Evolutionary conservation across 108 stramenopile genomes (phyloP), one percentile per base, ranked within the genome.

Genomic region (Fragilaria radians): DNA sequence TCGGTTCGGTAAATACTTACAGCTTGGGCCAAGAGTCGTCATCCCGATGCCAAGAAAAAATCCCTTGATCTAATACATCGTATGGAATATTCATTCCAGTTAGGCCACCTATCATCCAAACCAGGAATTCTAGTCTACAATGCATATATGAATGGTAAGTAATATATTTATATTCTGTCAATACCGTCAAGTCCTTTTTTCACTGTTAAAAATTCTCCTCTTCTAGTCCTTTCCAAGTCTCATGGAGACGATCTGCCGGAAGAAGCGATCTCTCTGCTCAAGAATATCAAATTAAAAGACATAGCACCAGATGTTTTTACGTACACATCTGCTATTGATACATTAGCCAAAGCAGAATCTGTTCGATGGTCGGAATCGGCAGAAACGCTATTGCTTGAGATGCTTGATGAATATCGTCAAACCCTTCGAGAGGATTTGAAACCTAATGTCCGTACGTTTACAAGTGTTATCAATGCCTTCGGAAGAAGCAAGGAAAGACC

Each of bases 371-470:
- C 78, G 7, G 28, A 45, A 18, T 55, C 63, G 18, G 75, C 70
- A 9, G 58, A 52, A 9, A 17, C 54, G 11, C 59, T 72, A 0
- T 33, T 72, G 52, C 28, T 62, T 65, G 48, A 58, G 58, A 36
- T 24, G 1, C 26, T 28, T 29, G 28, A 33, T 14, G 32, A 46
- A 23, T 66, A 52, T 31, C 32, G 29, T 19, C 33, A 59, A 18
- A 52, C 62, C 0, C 22, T 24, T 23, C 48, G 57, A 24, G 52
- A 45, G 32, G 60, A 62, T 23, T 72, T 76, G 53, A 54, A 61
- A 57, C 84, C 84, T 9, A 77, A 79, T 28, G 56, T 54, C 9
- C 47, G 50, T 31, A 83, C 79, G 22, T 87, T 81, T 48, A 77
- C 73, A 3, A 62, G 61, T 5, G 70, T 80, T 46, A 30, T 78